Evolutionary conservation across 2,329 filamentous ascomycete genomes (phyloP), one percentile per base, ranked within the genome.

Genomic region (Geoglossum cookeanum): DNA sequence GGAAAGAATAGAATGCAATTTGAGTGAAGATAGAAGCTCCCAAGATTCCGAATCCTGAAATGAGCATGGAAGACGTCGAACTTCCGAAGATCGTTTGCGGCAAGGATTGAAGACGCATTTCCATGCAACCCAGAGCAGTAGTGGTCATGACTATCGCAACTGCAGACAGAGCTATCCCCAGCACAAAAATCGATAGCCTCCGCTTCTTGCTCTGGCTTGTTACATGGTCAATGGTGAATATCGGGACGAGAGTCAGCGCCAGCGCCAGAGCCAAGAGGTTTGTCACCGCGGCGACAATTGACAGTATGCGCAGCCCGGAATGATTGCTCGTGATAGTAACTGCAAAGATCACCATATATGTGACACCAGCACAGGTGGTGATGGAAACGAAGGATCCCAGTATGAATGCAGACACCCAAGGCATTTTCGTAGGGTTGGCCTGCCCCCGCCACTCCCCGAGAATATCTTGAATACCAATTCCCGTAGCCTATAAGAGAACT

Each of bases 11-110:
- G 3, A 70, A 61, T 6, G 60, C 58, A 48, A 64, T 57, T 55
- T 70, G 68, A 33, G 62, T 61, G 42, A 65, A 51, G 47, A 64
- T 67, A 17, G 68, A 65, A 30, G 68, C 51, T 8, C 60, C 59
- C 67, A 68, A 70, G 4, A 67, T 57, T 17, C 59, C 64, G 57
- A 70, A 69, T 47, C 72, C 69, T 22, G 65, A 65, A 35, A 68
- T 62, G 44, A 71, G 63, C 15, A 66, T 47, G 22, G 42, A 51
- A 35, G 22, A 56, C 45, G 37, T 62, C 30, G 48, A 47, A 9
- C 29, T 48, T 54, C 51, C 59, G 37, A 51, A 44, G 52, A 62
- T 55, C 13, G 58, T 55, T 55, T 62, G 58, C 27, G 60, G 53
- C 65, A 69, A 27, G 67, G 67, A 32, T 61, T 33, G 37, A n/a